These are phyloP conservation scores for Symbiodinium natans DNA, from an alignment of 73 alveolate genomes.

Conservation along the genomic window DNA sequence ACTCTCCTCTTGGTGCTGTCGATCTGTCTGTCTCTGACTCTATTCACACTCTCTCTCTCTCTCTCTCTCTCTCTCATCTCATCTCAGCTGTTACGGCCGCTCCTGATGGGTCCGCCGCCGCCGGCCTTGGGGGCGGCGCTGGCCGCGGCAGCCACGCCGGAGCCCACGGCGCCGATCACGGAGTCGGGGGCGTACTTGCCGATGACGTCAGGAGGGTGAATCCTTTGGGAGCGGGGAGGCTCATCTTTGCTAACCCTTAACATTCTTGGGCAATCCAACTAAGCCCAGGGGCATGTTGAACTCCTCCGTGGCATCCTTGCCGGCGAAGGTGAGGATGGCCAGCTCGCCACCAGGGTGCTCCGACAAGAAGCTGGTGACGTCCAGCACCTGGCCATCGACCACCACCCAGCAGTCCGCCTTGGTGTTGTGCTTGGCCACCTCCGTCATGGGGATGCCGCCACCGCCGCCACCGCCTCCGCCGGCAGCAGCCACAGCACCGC, in stretches of 20 bases:
- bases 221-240: neutral
- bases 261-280: neutral
- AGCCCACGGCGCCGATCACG: slow-evolving; percentile 24
- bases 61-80: too few relatives aligned
- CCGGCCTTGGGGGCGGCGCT: slow-evolving; percentile 30
- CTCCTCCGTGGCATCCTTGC: slow-evolving; percentile 30
- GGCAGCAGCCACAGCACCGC: slow-evolving; percentile 16
- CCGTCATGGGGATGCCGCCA: slow-evolving; percentile 84
- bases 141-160: slow-evolving; percentile 37
- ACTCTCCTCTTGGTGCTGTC: too few relatives aligned
- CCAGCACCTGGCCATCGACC: slow-evolving; percentile 95
- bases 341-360: slow-evolving; percentile 11
- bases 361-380: slow-evolving; percentile 94
- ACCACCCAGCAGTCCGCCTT: slow-evolving; percentile 96
- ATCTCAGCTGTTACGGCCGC: too few relatives aligned
- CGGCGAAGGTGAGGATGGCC: slow-evolving; percentile 1
- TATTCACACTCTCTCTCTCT: too few relatives aligned
- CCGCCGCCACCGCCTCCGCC: neutral
- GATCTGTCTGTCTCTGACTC: too few relatives aligned
- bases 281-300: slow-evolving; percentile 24
- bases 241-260: neutral
- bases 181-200: slow-evolving; percentile 32
- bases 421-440: slow-evolving; percentile 94
- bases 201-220: neutral
- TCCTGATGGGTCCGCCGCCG: slow-evolving; percentile 14